Percentiles rank a stretch among this genome's conserved stretches.
These are phyloP conservation scores for Globisporangium nunn DNA, from an alignment of 352 stramenopile species.

Conservation along the genomic window DNA sequence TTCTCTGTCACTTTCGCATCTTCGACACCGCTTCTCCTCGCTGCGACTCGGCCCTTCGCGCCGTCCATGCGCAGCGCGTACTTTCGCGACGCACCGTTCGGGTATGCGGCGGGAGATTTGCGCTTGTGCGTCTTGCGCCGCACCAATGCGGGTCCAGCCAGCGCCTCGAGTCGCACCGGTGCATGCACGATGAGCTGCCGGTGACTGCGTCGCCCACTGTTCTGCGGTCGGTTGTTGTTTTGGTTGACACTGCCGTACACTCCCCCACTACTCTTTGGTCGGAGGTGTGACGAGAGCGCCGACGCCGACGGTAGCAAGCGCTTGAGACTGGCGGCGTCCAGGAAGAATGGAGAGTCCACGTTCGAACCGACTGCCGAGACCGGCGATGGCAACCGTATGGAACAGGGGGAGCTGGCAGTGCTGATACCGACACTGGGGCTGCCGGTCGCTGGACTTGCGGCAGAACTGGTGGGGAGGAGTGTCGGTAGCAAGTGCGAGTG, in stretches of 20 bases:
- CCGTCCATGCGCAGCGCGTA: conserved; percentile 40
- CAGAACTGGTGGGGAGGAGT: neutral
- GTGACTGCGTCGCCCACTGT: conserved; percentile 4
- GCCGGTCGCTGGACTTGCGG: neutral
- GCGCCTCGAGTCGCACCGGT: conserved; percentile 35
- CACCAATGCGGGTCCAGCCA: conserved; percentile 13
- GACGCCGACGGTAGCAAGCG: conserved; percentile 37
- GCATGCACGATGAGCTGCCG: conserved; percentile 7
- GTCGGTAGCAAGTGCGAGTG: conserved; percentile 6
- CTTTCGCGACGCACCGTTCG: conserved; percentile 20
- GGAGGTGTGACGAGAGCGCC: conserved; percentile 10
- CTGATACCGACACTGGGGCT: neutral
- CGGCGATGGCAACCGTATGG: neutral
- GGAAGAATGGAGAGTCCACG: conserved; percentile 36
- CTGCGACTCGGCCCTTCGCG: conserved; percentile 19
- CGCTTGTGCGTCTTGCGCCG: conserved; percentile 9
- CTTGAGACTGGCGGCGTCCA: conserved; percentile 57
- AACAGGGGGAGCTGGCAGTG: neutral
- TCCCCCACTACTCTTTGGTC: conserved; percentile 7
- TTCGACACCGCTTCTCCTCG: neutral
- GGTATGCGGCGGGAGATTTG: neutral
- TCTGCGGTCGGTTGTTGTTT: conserved; percentile 7
- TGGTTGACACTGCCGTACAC: conserved; percentile 9
- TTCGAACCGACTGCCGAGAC: neutral
- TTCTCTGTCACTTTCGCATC: conserved; percentile 7